Percentiles rank a stretch among this genome's conserved stretches.
Evolutionary conservation across 495 filamentous ascomycete genomes (phyloP).

Genomic region (Friedmanniomyces simplex): DNA sequence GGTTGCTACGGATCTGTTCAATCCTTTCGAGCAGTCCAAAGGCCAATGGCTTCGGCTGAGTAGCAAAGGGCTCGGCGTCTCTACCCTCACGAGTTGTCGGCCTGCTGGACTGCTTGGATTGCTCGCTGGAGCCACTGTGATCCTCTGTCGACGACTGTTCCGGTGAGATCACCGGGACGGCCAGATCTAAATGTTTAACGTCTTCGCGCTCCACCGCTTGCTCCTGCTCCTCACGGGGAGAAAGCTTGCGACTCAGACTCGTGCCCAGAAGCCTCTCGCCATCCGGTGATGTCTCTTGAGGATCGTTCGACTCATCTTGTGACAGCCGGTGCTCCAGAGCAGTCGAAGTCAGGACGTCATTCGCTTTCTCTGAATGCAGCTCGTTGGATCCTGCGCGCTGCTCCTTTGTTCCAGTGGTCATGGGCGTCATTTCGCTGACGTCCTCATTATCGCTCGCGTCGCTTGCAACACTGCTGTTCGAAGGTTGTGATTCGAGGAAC

Average conservation of each 20-base stretch:
- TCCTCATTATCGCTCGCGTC: conserved; percentile 18
- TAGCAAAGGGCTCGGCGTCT: conserved; percentile 13
- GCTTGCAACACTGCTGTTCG: conserved; percentile 10
- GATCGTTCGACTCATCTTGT: neutral
- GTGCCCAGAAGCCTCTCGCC: conserved; percentile 1
- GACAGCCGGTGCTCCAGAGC: conserved; percentile 49
- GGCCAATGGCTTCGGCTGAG: conserved; percentile 12
- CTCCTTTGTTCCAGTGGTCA: neutral
- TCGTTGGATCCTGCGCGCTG: neutral
- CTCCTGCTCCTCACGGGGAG: conserved; percentile 30
- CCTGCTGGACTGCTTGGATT: conserved; percentile 1
- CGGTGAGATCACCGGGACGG: conserved; percentile 38
- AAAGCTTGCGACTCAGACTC: conserved; percentile 2
- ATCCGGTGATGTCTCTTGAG: neutral
- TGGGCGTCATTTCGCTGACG: conserved; percentile 1
- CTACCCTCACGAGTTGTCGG: neutral
- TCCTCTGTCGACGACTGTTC: conserved; percentile 4
- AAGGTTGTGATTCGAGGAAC: conserved; percentile 56
- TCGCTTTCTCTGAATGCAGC: conserved; percentile 36
- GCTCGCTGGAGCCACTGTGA: neutral
- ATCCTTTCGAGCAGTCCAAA: conserved; percentile 20
- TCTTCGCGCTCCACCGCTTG: conserved; percentile 37
- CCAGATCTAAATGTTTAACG: conserved; percentile 62
- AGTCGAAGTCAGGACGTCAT: conserved; percentile 57
- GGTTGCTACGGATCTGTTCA: conserved; percentile 20